These are phyloP conservation scores for Penicillium odoratum DNA, from an alignment of 495 filamentous ascomycete genomes.

Conservation along the genomic window DNA sequence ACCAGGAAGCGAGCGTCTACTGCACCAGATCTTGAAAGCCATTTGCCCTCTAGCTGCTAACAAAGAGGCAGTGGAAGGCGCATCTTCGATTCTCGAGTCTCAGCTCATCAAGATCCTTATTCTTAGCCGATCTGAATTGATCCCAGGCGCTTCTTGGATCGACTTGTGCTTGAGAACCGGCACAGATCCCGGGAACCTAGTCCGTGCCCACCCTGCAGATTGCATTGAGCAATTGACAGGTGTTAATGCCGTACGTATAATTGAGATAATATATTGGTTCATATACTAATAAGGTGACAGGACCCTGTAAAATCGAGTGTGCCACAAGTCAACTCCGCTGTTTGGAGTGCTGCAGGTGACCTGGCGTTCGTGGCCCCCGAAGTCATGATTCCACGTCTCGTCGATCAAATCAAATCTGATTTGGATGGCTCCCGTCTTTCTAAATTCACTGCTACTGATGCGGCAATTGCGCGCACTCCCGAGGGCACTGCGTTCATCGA, in stretches of 20 bases:
- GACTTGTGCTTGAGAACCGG: constrained; percentile 73
- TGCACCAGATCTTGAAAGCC: constrained; percentile 66
- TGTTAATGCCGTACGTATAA: constrained; percentile 26
- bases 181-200: constrained; percentile 79
- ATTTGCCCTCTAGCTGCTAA: constrained; percentile 60
- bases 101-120: constrained; percentile 75
- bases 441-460: constrained; percentile 77
- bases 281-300: not conserved
- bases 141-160: constrained; percentile 84
- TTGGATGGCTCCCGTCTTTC: constrained; percentile 65
- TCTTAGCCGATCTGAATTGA: constrained; percentile 72
- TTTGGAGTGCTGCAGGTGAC: constrained; percentile 79
- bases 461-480: constrained; percentile 84
- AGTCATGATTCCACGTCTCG: constrained; percentile 69
- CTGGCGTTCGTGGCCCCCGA: constrained; percentile 92
- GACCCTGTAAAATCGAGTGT: constrained; percentile 44
- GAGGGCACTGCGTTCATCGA: constrained; percentile 88
- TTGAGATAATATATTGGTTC: too few relatives aligned
- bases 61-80: constrained; percentile 32
- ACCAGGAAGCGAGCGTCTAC: constrained; percentile 50
- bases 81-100: constrained; percentile 49
- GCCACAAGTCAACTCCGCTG: constrained; percentile 59
- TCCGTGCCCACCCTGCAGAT: constrained; percentile 46
- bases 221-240: constrained; percentile 49
- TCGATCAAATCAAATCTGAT: constrained; percentile 69